Base-by-base conservation (phyloP, 2,329 filamentous ascomycete species). In the Lasiodiplodia theobromae region DNA sequence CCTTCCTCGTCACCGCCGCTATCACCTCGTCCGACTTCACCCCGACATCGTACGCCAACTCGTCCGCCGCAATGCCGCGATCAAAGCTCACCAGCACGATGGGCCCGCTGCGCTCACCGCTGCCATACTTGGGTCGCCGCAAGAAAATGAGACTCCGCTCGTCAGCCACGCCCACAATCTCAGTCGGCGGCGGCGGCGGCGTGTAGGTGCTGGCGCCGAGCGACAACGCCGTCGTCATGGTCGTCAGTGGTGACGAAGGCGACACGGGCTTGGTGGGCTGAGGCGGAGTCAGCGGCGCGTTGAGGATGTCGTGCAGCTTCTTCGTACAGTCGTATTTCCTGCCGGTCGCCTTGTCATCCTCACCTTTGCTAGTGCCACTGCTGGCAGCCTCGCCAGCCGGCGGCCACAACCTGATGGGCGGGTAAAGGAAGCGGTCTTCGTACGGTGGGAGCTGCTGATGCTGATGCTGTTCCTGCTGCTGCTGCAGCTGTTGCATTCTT, bases 1-100 rank as follows among this genome's bases (percentile, higher is more conserved):
- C 65, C 28, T 67, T 67, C 65, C 54, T 52, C 40, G n/a, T 44
- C 25, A 23, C 40, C 23, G 25, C 25, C 77, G 66, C 75, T 76
- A 56, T 77, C 78, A 7, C 73, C 77, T 11, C 73, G 74, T 21
- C 76, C 77, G 34, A 6, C 52, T 77, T 74, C 71, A 80, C 72
- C 16, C 67, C 37, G n/a, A 31, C 18, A 21, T 34, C 34, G 25
- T 63, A 53, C 52, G 60, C 69, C 51, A 65, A 21, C 16, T 18
- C 44, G 25, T 57, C 54, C 5, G 60, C 67, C 44, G 47, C 52
- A 28, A 62, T 34, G 5, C 52, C 58, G 34, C 38, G 57, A 38
- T 72, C 73, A 65, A 81, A 81, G 63, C 75, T 74, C 1, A 81
- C 62, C 6, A 77, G 68, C 2, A 80, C 74, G 37, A 81, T 71